A percentile compares a stretch with the other conserved stretches of the same genome.
Evolutionary conservation across 2,329 filamentous ascomycete genomes (phyloP).

Genomic region (Berkeleyomyces basicola): DNA sequence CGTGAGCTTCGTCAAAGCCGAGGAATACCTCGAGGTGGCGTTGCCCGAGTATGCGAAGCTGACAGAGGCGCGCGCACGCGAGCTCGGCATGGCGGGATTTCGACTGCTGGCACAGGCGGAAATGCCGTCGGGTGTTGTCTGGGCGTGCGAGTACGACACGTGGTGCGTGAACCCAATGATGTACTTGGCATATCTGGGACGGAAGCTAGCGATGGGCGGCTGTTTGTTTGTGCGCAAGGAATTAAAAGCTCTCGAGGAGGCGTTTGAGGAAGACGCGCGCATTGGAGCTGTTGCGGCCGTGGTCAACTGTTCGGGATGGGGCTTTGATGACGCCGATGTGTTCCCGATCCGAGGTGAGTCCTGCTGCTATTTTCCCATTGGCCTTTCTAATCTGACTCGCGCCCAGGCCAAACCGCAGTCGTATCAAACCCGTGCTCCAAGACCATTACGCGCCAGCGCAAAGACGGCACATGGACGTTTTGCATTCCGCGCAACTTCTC

Average conservation of each 20-base stretch:
- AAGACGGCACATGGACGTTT: slow-evolving; percentile 47
- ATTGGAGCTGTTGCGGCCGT: slow-evolving; percentile 20
- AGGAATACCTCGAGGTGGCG: slow-evolving; percentile 33
- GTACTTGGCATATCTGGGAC: slow-evolving; percentile 32
- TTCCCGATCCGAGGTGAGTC: slow-evolving; percentile 28
- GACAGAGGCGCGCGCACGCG: slow-evolving; percentile 19
- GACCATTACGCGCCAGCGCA: slow-evolving; percentile 42
- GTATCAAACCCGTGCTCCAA: slow-evolving; percentile 24
- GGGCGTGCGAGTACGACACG: slow-evolving; percentile 35
- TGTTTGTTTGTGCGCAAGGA: slow-evolving; percentile 22
- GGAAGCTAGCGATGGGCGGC: slow-evolving; percentile 17
- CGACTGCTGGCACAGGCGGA: slow-evolving; percentile 22
- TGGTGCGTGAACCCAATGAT: slow-evolving; percentile 39
- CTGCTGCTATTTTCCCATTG: neutral
- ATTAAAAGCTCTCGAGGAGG: slow-evolving; percentile 24
- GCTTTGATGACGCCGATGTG: slow-evolving; percentile 26
- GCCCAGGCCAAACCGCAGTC: slow-evolving; percentile 29
- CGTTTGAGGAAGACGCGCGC: slow-evolving; percentile 21
- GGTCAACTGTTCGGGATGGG: slow-evolving; percentile 30
- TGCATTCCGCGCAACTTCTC: slow-evolving; percentile 43
- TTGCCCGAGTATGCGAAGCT: slow-evolving; percentile 24
- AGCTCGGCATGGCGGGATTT: slow-evolving; percentile 24
- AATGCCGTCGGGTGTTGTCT: slow-evolving; percentile 26
- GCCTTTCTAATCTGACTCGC: neutral
- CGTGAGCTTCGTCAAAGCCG: slow-evolving; percentile 30